phyloP scores from a whole-genome alignment of 192 early-diverging fungal genomes.

The Backusella morwellensis region DNA sequence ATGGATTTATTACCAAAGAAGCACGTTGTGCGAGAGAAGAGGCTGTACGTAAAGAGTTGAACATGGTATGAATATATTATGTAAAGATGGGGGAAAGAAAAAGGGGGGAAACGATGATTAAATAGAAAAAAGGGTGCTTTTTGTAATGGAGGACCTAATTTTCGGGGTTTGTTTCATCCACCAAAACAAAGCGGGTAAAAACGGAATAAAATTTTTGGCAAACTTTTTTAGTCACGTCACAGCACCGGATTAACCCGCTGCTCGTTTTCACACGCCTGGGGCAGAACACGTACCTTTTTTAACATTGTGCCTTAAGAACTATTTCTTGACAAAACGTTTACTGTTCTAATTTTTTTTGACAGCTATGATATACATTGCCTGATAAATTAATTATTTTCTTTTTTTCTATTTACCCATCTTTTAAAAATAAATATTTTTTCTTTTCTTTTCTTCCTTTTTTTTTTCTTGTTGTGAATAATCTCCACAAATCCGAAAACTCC shows the following conservation, averaged over 20 bases:
- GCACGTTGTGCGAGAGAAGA: conserved; percentile 28
- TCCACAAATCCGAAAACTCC: conserved; percentile 1
- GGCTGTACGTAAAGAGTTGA: conserved; percentile 32
- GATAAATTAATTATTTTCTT: neutral
- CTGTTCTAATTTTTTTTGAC: neutral
- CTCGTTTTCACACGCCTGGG: neutral
- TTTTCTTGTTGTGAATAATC: neutral
- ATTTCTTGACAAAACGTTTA: neutral
- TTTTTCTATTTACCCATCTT: neutral
- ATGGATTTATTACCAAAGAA: conserved; percentile 22
- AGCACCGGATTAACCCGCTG: neutral
- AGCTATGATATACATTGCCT: neutral
- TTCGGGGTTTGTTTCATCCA: conserved; percentile 8
- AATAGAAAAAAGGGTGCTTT: neutral
- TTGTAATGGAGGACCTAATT: neutral
- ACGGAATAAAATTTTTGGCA: conserved; percentile 18
- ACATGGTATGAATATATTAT: conserved; percentile 13
- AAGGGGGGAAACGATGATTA: neutral
- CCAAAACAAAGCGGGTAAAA: conserved; percentile 14
- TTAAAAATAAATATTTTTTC: neutral
- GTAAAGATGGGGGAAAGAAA: neutral
- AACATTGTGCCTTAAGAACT: neutral
- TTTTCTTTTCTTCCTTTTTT: neutral
- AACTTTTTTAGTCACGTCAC: neutral
- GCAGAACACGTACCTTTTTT: neutral